Percentiles rank a stretch among this genome's conserved stretches.
Evolutionary conservation across 208 protist genomes (phyloP).

Genomic region (Trypanosoma lewisi): DNA sequence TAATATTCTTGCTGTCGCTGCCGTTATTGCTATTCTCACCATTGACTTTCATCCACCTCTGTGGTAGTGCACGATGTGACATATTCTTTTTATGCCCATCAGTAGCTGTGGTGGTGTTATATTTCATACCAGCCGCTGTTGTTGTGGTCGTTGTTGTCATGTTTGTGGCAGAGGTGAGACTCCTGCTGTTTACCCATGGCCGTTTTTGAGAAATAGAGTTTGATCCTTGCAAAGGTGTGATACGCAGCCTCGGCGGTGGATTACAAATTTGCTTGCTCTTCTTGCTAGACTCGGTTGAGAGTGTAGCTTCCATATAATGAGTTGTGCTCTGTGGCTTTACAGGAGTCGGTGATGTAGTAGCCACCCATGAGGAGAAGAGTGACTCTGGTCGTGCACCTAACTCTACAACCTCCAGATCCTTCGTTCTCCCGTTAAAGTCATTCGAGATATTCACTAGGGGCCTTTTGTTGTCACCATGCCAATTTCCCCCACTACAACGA

Average conservation of each 20-base stretch:
- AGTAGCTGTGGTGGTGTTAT: not conserved
- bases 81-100: not conserved
- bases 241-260: constrained; percentile 2
- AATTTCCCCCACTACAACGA: too few species aligned
- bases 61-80: not conserved
- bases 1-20: too few species aligned
- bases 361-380: not conserved
- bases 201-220: constrained; percentile 5
- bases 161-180: not conserved
- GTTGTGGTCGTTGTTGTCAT: not conserved
- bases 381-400: not conserved
- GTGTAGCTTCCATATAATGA: not conserved
- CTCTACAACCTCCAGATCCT: constrained; percentile 12
- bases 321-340: not conserved
- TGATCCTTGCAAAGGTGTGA: not conserved
- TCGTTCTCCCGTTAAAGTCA: not conserved
- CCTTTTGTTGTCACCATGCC: not conserved
- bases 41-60: not conserved
- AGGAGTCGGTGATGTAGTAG: not conserved
- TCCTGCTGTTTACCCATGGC: not conserved
- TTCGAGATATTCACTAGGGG: not conserved
- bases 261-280: not conserved
- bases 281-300: not conserved
- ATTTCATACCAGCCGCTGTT: not conserved
- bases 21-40: not conserved